Conservation (phyloP, 345 rosid genomes). For the Kernera saxatilis region DNA sequence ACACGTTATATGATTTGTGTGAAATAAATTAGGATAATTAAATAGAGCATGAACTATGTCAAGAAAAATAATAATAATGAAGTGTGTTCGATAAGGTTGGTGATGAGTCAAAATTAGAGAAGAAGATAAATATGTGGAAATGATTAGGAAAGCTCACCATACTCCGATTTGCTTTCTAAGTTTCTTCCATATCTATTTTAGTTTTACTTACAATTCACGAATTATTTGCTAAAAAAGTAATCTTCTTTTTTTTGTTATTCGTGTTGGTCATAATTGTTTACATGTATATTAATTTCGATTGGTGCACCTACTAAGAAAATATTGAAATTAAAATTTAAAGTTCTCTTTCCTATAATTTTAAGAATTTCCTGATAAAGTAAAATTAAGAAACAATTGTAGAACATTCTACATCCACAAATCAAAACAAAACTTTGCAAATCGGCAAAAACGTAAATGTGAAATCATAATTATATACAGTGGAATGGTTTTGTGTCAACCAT, state of each 20-base stretch:
- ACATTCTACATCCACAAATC: not conserved
- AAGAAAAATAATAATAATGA: not conserved
- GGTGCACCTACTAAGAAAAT: not conserved
- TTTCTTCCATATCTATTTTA: constrained; percentile 4
- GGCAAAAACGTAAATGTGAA: too few relatives aligned
- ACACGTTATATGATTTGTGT: not conserved
- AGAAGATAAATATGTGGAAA: constrained; percentile 1
- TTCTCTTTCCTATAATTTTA: not conserved
- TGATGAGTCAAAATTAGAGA: constrained; percentile 13
- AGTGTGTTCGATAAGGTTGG: constrained; percentile 16
- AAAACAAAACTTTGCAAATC: not conserved
- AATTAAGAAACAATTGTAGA: not conserved
- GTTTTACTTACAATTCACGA: constrained; percentile 24
- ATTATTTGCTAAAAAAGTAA: not conserved
- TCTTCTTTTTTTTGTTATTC: not conserved
- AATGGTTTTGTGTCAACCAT: too few relatives aligned
- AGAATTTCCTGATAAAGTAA: not conserved
- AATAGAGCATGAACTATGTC: not conserved
- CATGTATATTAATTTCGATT: not conserved
- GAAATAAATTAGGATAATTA: not conserved
- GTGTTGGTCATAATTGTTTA: constrained; percentile 2
- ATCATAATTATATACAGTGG: too few relatives aligned
- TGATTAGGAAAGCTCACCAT: constrained; percentile 30
- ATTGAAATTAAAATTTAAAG: not conserved
- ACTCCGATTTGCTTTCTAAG: constrained; percentile 16